These are phyloP conservation scores for Gamarada debralockiae DNA, from an alignment of 495 filamentous ascomycete genomes.

Conservation along the genomic window DNA sequence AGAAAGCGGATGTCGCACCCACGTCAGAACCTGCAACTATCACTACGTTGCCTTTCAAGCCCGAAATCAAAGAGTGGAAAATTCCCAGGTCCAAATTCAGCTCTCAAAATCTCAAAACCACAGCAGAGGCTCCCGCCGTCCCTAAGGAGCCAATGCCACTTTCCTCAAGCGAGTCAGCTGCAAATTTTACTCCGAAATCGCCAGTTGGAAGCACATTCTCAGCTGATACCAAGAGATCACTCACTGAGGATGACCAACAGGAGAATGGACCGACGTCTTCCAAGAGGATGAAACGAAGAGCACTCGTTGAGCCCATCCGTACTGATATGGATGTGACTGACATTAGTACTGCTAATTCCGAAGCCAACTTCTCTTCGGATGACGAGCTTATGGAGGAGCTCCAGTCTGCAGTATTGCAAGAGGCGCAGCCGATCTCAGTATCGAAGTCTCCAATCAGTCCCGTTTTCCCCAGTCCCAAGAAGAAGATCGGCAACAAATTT, in stretches of 20 bases:
- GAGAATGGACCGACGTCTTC: slow-evolving; percentile 3
- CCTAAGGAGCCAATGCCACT: slow-evolving; percentile 6
- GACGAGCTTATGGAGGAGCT: slow-evolving; percentile 90
- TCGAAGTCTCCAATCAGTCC: slow-evolving; percentile 79
- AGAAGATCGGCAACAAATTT: slow-evolving; percentile 30
- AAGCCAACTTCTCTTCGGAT: slow-evolving; percentile 69
- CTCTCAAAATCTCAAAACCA: slow-evolving; percentile 33
- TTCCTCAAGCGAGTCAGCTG: neutral
- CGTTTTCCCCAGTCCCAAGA: slow-evolving; percentile 48
- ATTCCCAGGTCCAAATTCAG: slow-evolving; percentile 49
- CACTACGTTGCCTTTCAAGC: neutral
- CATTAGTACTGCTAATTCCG: slow-evolving; percentile 50
- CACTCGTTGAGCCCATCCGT: slow-evolving; percentile 52
- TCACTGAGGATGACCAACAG: slow-evolving; percentile 11
- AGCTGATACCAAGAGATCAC: slow-evolving; percentile 5
- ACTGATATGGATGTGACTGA: slow-evolving; percentile 35
- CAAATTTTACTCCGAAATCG: slow-evolving; percentile 12
- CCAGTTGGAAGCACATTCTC: slow-evolving; percentile 23
- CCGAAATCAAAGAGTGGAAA: slow-evolving; percentile 14
- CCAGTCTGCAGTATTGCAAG: slow-evolving; percentile 73
- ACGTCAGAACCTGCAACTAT: neutral
- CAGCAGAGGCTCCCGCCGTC: neutral
- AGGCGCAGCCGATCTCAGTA: slow-evolving; percentile 79
- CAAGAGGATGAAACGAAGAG: slow-evolving; percentile 41
- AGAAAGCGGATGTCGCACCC: too few relatives aligned